Percentiles rank a stretch among this genome's conserved stretches.
These are phyloP conservation scores for Nyssa sinensis DNA, from an alignment of 148 eudicot species.

Conservation along the genomic window DNA sequence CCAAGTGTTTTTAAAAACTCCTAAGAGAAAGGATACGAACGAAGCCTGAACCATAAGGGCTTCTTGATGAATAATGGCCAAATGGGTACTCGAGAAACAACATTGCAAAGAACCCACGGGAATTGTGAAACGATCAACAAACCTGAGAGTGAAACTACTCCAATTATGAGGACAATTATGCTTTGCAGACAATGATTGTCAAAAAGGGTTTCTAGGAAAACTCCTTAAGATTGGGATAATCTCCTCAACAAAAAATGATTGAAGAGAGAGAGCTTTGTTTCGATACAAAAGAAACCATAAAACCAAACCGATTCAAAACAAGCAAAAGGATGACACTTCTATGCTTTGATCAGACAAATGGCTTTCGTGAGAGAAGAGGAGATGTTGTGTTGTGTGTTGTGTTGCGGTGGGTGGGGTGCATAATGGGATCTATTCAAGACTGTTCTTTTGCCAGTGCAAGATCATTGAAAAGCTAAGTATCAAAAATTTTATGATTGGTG, in stretches of 20 bases:
- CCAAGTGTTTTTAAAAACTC: too few relatives aligned
- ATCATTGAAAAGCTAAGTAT: too few relatives aligned
- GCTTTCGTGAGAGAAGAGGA: too few relatives aligned
- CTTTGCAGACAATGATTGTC: background rate
- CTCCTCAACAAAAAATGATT: constrained; percentile 18
- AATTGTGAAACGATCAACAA: background rate
- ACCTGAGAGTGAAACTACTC: background rate
- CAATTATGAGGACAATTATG: background rate
- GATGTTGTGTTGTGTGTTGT: too few relatives aligned
- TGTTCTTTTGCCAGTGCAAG: too few relatives aligned
- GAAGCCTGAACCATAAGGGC: constrained; percentile 19
- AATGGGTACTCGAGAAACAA: constrained; percentile 16
- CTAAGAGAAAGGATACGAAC: constrained; percentile 21
- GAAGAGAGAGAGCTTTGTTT: background rate
- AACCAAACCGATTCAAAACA: constrained; percentile 3
- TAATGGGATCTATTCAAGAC: too few relatives aligned
- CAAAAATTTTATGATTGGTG: too few relatives aligned
- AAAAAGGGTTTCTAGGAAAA: constrained; percentile 2
- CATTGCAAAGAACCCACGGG: constrained; percentile 11
- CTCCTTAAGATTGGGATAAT: constrained; percentile 14
- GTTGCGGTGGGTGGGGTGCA: too few relatives aligned
- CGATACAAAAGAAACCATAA: background rate
- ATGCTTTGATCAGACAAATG: too few relatives aligned
- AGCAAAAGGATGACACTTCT: constrained; percentile 10
- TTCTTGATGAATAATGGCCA: constrained; percentile 13